Base-by-base conservation (phyloP, 257 asterid genomes). In the Verbascum thapsus region DNA sequence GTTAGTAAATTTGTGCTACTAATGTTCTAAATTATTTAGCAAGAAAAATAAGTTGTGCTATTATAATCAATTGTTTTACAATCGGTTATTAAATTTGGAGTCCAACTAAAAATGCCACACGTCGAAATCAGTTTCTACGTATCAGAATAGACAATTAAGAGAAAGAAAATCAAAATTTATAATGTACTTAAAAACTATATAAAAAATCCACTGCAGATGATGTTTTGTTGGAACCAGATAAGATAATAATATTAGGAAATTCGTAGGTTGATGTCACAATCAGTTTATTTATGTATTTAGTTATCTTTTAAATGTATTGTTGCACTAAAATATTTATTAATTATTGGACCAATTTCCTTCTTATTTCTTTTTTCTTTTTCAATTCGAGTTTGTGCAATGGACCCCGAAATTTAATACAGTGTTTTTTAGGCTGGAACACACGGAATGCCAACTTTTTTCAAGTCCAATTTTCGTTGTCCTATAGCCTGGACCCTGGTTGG, bases 371-470 rank as follows among this genome's bases (percentile, higher is more conserved):
- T 19, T 7, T 18, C 20, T 17, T n/a, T 15, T 7, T 48, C 18
- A 6, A 2, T 9, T 18, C 20, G 10, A 12, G 16, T 3, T 17
- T 37, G 1, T 1, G 30, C 17, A 18, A 13, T 67, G 66, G 72
- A 48, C 32, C 32, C 32, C 32, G 32, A 26, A 26, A 26, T 5
- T 26, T 1, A 26, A 26, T 26, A 17, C 19, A 4, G 63, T 16
- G 8, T 13, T 22, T 43, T 37, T 53, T 47, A 47, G 54, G 39
- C 16, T 53, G 69, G 57, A 53, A 30, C 3, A 49, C 54, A 40
- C 38, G 64, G 65, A 42, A 34, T 13, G 58, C 68, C 72, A 64
- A 34, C 51, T 34, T 17, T 65, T 59, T 12, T 7, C 73, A 65
- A 53, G 45, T 44, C 65, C 61, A 45, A 45, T 23, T 37, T 37